Evolutionary conservation across 2,329 filamentous ascomycete genomes (phyloP).

Genomic region (Colletotrichum eleusines): DNA sequence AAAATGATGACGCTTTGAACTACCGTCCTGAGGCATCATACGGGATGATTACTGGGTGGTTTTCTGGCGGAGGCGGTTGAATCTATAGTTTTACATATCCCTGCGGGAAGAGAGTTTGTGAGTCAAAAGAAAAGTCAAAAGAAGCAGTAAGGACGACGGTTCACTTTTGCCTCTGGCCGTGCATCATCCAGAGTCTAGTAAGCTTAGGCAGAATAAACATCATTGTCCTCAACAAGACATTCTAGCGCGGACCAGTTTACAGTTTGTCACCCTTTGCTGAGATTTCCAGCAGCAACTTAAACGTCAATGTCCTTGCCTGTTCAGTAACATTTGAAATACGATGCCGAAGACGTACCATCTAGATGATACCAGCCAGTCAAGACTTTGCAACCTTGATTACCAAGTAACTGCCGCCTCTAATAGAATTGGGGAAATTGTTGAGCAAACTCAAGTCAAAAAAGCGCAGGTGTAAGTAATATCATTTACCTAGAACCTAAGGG

Average conservation of each 20-base stretch:
- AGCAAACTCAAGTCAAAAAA: background rate
- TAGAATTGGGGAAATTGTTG: too few species aligned
- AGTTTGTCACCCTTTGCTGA: background rate
- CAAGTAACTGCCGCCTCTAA: background rate
- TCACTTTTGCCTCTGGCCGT: background rate
- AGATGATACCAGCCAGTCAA: too few species aligned
- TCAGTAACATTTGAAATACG: background rate
- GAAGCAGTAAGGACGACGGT: background rate
- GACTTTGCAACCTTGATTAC: background rate
- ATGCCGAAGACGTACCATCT: too few species aligned
- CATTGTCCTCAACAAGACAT: background rate
- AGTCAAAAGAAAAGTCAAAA: background rate
- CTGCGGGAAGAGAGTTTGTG: background rate
- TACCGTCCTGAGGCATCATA: background rate
- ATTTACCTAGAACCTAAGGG: background rate
- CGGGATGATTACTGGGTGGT: background rate
- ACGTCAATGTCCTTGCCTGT: background rate
- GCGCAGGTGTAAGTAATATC: background rate
- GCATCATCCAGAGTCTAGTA: background rate
- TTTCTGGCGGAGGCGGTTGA: background rate
- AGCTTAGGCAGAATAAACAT: background rate
- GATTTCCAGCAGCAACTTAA: background rate
- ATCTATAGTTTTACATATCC: background rate
- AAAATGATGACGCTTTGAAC: background rate
- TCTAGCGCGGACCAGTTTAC: background rate